A percentile compares a stretch with the other conserved stretches of the same genome.
Conservation (phyloP, 495 filamentous ascomycete genomes). For the Aspergillus asperescens region DNA sequence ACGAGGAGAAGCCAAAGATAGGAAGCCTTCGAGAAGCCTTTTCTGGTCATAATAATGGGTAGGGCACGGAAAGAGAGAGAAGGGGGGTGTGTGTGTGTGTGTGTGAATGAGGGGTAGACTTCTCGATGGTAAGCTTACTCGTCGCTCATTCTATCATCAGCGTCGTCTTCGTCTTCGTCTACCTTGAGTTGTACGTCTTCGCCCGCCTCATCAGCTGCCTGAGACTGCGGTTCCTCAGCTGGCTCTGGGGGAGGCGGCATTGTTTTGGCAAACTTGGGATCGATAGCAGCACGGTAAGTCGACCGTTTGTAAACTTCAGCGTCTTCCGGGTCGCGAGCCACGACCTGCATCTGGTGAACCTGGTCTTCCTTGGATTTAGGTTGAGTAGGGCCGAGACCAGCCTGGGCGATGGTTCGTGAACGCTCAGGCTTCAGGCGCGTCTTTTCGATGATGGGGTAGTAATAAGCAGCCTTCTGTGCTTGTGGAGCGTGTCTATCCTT, state of each 20-base stretch:
- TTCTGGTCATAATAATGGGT: neutral
- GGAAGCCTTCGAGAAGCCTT: no score
- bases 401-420: slow-evolving; percentile 45
- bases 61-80: neutral
- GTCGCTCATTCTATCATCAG: slow-evolving; percentile 24
- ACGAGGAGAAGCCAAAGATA: no score
- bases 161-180: slow-evolving; percentile 16
- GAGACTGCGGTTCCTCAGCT: slow-evolving; percentile 14
- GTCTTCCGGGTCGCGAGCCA: slow-evolving; percentile 49
- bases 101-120: no score
- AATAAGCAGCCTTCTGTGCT: slow-evolving; percentile 73
- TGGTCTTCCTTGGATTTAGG: slow-evolving; percentile 39
- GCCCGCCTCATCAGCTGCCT: slow-evolving; percentile 1
- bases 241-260: slow-evolving; percentile 37
- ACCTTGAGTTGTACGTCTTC: neutral
- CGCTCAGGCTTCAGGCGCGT: slow-evolving; percentile 55
- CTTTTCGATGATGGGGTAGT: slow-evolving; percentile 79
- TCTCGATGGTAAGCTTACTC: slow-evolving; percentile 15
- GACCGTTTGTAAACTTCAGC: slow-evolving; percentile 47
- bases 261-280: slow-evolving; percentile 39
- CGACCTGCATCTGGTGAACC: slow-evolving; percentile 52
- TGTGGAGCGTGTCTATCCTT: slow-evolving; percentile 1
- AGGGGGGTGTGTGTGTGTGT: no score
- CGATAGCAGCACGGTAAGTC: slow-evolving; percentile 39
- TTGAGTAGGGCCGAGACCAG: slow-evolving; percentile 37